phyloP scores from a whole-genome alignment of 495 filamentous ascomycete species.

The Hypoxylon perforatum region DNA sequence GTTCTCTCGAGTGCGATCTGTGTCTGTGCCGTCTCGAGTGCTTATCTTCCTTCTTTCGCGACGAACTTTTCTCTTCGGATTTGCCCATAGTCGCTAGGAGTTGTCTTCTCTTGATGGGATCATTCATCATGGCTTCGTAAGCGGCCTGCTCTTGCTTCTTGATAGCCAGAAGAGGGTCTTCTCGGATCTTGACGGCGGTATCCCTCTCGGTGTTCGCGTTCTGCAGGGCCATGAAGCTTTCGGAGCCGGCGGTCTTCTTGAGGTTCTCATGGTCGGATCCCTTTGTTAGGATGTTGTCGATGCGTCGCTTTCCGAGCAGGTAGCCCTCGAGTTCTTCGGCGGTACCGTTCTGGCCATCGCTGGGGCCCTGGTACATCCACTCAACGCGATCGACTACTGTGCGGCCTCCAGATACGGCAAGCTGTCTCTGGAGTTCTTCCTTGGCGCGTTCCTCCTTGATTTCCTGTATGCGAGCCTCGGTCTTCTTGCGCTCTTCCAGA shows the following conservation, averaged over 20 bases:
- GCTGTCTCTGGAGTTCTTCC: slow-evolving; percentile 88
- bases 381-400: slow-evolving; percentile 83
- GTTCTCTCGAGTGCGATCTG: slow-evolving; percentile 50
- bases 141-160: slow-evolving; percentile 92
- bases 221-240: slow-evolving; percentile 69
- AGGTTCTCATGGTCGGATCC: slow-evolving; percentile 82
- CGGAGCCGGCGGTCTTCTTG: slow-evolving; percentile 79
- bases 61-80: slow-evolving; percentile 55
- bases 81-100: slow-evolving; percentile 71
- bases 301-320: slow-evolving; percentile 87
- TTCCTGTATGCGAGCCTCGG: slow-evolving; percentile 79
- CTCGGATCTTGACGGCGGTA: slow-evolving; percentile 82
- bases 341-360: slow-evolving; percentile 79
- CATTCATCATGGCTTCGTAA: slow-evolving; percentile 88
- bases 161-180: slow-evolving; percentile 91
- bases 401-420: slow-evolving; percentile 87
- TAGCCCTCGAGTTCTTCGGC: slow-evolving; percentile 96
- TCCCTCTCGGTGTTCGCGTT: slow-evolving; percentile 76
- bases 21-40: slow-evolving; percentile 62
- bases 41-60: slow-evolving; percentile 56
- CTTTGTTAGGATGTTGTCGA: slow-evolving; percentile 87
- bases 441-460: slow-evolving; percentile 92
- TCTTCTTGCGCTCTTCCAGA: slow-evolving; percentile 93
- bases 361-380: slow-evolving; percentile 96
- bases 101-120: slow-evolving; percentile 76